A percentile compares a stretch with the other conserved stretches of the same genome.
phyloP scores from a whole-genome alignment of 2,329 filamentous ascomycete genomes.

The Trichoderma brevicompactum region DNA sequence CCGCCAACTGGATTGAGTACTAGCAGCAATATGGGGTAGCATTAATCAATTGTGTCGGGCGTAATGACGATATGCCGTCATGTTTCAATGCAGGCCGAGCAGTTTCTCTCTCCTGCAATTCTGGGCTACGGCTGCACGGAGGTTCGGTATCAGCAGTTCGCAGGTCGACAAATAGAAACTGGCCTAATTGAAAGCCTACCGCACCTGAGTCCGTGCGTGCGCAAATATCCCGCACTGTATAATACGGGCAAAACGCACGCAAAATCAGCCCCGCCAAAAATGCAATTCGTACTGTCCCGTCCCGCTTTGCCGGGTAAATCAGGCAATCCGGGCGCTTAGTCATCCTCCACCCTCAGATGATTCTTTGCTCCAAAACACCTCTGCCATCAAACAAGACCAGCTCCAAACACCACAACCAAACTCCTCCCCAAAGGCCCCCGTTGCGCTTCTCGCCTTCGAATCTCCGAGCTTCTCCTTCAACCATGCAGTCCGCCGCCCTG shows the following conservation, averaged over 20 bases:
- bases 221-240: slow-evolving; percentile 31
- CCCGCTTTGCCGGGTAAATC: slow-evolving; percentile 33
- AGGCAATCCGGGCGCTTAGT: slow-evolving; percentile 41
- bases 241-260: background rate
- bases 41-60: no score
- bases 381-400: slow-evolving; percentile 37
- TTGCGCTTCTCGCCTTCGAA: background rate
- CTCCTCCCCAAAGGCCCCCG: slow-evolving; percentile 28
- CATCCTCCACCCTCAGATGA: slow-evolving; percentile 41
- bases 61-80: no score
- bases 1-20: no score
- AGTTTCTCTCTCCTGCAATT: no score
- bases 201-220: slow-evolving; percentile 1
- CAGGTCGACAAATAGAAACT: slow-evolving; percentile 34
- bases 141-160: slow-evolving; percentile 9
- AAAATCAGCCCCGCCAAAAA: slow-evolving; percentile 12
- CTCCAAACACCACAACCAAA: slow-evolving; percentile 30
- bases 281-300: slow-evolving; percentile 39
- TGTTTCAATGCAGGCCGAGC: background rate
- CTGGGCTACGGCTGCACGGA: background rate
- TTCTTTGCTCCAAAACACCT: slow-evolving; percentile 39
- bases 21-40: no score
- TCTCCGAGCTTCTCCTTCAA: slow-evolving; percentile 32
- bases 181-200: slow-evolving; percentile 34
- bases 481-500: slow-evolving; percentile 69